Conservation (phyloP, 495 filamentous ascomycete genomes). For the Trichoderma virens region DNA sequence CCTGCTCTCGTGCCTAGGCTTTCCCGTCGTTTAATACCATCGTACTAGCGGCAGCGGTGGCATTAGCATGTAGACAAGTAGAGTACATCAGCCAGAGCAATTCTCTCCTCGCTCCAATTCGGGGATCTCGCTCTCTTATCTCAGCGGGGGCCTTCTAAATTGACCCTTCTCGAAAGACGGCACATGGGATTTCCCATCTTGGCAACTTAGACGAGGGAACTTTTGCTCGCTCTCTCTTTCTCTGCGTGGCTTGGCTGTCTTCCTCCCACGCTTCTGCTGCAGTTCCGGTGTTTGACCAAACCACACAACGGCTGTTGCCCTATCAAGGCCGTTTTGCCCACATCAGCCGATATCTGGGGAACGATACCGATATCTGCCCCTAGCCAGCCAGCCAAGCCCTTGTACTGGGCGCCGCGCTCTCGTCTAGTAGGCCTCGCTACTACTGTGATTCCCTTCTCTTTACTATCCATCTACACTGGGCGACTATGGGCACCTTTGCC, state of each 20-base stretch:
- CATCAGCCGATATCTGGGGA: conserved; percentile 12
- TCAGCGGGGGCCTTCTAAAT: conserved; percentile 6
- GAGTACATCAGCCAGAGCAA: neutral
- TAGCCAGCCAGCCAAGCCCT: neutral
- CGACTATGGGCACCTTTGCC: conserved; percentile 5
- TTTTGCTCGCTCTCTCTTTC: conserved; percentile 5
- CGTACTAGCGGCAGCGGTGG: neutral
- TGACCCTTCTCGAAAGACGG: conserved; percentile 3
- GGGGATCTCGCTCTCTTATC: neutral
- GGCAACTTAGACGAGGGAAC: neutral
- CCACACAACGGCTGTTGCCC: neutral
- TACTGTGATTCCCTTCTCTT: conserved; percentile 3
- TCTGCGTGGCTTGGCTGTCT: conserved; percentile 4
- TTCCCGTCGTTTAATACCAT: conserved; percentile 1
- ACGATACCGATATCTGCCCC: conserved; percentile 10
- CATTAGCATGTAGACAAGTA: neutral
- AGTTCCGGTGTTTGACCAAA: neutral
- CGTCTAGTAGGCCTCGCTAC: neutral
- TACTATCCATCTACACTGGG: neutral
- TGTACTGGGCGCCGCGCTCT: neutral
- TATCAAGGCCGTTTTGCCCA: conserved; percentile 10
- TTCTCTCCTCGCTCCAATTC: neutral
- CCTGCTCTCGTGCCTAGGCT: conserved; percentile 7
- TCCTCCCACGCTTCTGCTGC: neutral
- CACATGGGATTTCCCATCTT: conserved; percentile 5